These are phyloP conservation scores for Candolleomyces eurysporus DNA, from an alignment of 768 basidiomycete species.

Conservation along the genomic window DNA sequence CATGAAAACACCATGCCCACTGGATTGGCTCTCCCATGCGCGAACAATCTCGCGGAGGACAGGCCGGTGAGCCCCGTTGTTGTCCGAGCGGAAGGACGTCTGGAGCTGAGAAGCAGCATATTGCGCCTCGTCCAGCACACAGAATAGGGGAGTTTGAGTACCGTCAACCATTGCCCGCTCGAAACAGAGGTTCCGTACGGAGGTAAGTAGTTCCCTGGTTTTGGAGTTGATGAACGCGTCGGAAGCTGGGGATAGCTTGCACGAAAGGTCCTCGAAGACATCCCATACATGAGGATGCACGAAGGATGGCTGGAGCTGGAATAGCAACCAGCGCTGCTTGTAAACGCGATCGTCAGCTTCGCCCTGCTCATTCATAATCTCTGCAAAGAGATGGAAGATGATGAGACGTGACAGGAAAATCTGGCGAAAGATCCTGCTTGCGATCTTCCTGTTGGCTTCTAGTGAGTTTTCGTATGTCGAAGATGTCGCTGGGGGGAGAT, in stretches of 20 bases:
- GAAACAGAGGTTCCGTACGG: slow-evolving; percentile 27
- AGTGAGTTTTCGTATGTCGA: slow-evolving; percentile 29
- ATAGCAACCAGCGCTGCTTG: slow-evolving; percentile 38
- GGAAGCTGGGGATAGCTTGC: slow-evolving; percentile 29
- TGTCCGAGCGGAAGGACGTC: slow-evolving; percentile 36
- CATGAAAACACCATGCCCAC: slow-evolving; percentile 41
- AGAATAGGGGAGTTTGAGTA: slow-evolving; percentile 36
- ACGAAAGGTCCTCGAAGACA: slow-evolving; percentile 37
- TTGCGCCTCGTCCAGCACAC: slow-evolving; percentile 46
- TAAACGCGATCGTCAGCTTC: slow-evolving; percentile 15
- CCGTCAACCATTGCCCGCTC: background rate
- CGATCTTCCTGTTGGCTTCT: slow-evolving; percentile 35
- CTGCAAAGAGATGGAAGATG: slow-evolving; percentile 37
- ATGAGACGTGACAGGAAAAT: slow-evolving; percentile 40
- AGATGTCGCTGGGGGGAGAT: slow-evolving; percentile 31
- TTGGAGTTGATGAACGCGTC: slow-evolving; percentile 34
- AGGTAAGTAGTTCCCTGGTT: slow-evolving; percentile 30
- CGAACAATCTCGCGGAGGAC: slow-evolving; percentile 42
- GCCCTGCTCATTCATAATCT: slow-evolving; percentile 23
- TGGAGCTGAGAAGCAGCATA: slow-evolving; percentile 38
- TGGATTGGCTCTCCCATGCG: slow-evolving; percentile 37
- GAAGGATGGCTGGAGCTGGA: slow-evolving; percentile 40
- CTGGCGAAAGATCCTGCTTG: slow-evolving; percentile 33
- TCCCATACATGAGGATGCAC: slow-evolving; percentile 37
- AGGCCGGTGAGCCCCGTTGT: slow-evolving; percentile 32